Evolutionary conservation across 371 early-diverging fungal species (phyloP), one percentile per base, ranked within the genome.

Genomic region (Apophysomyces elegans): DNA sequence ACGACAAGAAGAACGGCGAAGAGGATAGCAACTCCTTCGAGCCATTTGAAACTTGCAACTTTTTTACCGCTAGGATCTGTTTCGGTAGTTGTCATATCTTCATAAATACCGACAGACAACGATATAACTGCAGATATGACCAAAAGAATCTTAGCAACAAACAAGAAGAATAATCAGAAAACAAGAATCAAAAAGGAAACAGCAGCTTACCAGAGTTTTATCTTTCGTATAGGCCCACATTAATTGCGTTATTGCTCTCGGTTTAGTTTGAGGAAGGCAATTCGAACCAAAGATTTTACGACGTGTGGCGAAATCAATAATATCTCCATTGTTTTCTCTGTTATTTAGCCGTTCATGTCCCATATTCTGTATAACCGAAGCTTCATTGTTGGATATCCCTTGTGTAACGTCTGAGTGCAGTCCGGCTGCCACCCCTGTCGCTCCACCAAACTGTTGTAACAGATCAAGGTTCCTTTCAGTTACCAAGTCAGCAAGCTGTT

Each of bases 71-170:
- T 37, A n/a, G 68, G 65, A 16, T 75, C 73, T 7, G 76, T 72
- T 62, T 83, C 84, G 8, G 69, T 58, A 13, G 75, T 67, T 7
- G 81, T 79, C 21, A 84, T 77, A 63, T 93, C 93, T 73, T 95
- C 90, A 71, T 94, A 96, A 38, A 97, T 74, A 14, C 97, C 97
- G 14, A 95, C 84, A 32, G 74, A 93, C 7, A 97, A 81, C 3
- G 96, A 94, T 14, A 96, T 86, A 12, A 94, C 65, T 7, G 97
- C 94, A 12, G 96, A 94, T 46, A 92, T 74, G 11, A 87, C 83
- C 45, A 95, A 77, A 11, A 96, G 72, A 32, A 95, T 90, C 84
- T 81, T 65, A 9, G 43, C 43, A 61, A 61, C 37, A 12, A 38
- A 26, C 2, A 26, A 26, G 32, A 59, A 41, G 37, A 61, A 41